Evolutionary conservation across 305 asterid species (phyloP).

Genomic region (Solanum hybrid): DNA sequence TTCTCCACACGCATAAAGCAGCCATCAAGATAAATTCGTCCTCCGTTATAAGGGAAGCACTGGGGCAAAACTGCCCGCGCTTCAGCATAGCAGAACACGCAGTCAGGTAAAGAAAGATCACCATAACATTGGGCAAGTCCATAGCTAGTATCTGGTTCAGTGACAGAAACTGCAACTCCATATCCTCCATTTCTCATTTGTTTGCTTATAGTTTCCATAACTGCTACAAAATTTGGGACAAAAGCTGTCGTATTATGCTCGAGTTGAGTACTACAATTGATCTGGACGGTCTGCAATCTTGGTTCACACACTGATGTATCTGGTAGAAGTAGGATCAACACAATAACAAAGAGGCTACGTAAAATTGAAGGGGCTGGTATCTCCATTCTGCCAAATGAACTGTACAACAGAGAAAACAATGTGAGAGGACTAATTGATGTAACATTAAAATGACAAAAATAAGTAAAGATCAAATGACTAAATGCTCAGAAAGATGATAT

Average conservation of each 20-base stretch:
- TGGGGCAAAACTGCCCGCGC: not conserved
- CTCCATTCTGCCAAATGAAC: not conserved
- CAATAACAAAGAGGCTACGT: not conserved
- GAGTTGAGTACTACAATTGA: not conserved
- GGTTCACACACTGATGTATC: slow-evolving; percentile 3
- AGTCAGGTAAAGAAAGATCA: slow-evolving; percentile 17
- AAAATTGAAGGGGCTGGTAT: not conserved
- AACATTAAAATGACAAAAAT: not conserved
- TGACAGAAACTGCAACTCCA: not conserved
- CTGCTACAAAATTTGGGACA: not conserved
- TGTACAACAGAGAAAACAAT: not conserved
- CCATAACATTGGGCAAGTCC: slow-evolving; percentile 27
- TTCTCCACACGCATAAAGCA: not conserved
- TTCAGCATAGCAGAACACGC: slow-evolving; percentile 10
- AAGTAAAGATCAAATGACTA: not conserved
- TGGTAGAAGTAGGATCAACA: not conserved
- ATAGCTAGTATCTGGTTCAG: not conserved
- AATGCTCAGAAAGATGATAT: too few relatives aligned
- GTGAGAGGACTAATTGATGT: not conserved
- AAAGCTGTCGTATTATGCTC: not conserved
- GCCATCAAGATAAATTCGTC: not conserved
- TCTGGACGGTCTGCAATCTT: not conserved
- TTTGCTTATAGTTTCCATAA: not conserved
- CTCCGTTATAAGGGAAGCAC: not conserved
- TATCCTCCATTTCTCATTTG: slow-evolving; percentile 1